Evolutionary conservation across 495 filamentous ascomycete species (phyloP).

Genomic region (Chaetomium fimeti): DNA sequence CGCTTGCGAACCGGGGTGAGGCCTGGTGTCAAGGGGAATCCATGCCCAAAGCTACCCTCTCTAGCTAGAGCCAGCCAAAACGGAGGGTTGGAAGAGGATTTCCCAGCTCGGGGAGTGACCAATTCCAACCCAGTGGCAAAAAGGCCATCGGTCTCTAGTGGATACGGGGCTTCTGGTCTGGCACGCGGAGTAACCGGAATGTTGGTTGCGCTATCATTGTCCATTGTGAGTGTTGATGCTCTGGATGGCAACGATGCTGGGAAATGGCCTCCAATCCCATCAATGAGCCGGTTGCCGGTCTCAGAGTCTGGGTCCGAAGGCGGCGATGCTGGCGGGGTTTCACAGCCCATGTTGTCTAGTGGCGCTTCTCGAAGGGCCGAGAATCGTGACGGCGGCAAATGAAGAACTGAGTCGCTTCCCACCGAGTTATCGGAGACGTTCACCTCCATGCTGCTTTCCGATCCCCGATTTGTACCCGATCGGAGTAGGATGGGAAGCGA

Average conservation of each 20-base stretch:
- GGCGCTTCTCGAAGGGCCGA: background rate
- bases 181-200: background rate
- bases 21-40: conserved; percentile 22
- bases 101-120: conserved; percentile 79
- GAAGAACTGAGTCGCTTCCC: background rate
- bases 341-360: background rate
- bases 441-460: conserved; percentile 3
- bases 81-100: conserved; percentile 29
- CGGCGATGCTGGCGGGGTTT: conserved; percentile 19
- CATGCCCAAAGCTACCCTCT: conserved; percentile 1
- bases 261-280: conserved; percentile 25
- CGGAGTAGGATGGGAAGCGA: conserved; percentile 5
- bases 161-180: background rate
- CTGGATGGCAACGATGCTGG: conserved; percentile 19
- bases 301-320: conserved; percentile 18
- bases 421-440: background rate
- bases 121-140: conserved; percentile 53
- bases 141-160: background rate
- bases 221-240: conserved; percentile 20
- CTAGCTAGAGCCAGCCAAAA: background rate
- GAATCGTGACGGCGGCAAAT: background rate
- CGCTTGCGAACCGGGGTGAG: conserved; percentile 23
- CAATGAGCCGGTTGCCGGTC: conserved; percentile 20
- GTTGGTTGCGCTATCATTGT: conserved; percentile 9
- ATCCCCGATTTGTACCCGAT: background rate